phyloP scores from a whole-genome alignment of 2,329 filamentous ascomycete genomes.

The Penicillium paneum region DNA sequence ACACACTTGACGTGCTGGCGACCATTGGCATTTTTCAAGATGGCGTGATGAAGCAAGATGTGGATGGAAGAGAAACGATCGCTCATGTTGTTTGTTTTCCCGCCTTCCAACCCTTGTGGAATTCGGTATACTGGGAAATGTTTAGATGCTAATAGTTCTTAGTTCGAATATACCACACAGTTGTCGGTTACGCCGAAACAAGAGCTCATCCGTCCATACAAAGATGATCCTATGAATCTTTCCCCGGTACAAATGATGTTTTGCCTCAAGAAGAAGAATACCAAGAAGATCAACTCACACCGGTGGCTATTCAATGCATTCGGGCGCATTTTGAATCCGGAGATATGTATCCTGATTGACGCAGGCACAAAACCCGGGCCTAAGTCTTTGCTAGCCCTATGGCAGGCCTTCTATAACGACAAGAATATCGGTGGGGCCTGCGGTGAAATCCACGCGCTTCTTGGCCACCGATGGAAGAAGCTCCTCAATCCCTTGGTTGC shows the following conservation, averaged over 20 bases:
- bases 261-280: constrained; percentile 96
- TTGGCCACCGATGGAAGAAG: constrained; percentile 82
- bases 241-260: constrained; percentile 98
- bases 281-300: constrained; percentile 98
- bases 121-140: not conserved
- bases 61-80: constrained; percentile 89
- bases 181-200: constrained; percentile 90
- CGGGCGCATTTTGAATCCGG: constrained; percentile 88
- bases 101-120: not conserved
- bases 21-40: constrained; percentile 94
- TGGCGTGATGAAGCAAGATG: constrained; percentile 94
- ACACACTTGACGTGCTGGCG: constrained; percentile 82
- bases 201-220: constrained; percentile 83
- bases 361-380: constrained; percentile 91
- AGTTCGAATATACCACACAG: constrained; percentile 96
- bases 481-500: constrained; percentile 89
- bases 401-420: constrained; percentile 98
- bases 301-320: constrained; percentile 97
- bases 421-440: constrained; percentile 94
- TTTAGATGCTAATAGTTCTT: constrained; percentile 12
- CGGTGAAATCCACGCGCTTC: constrained; percentile 95
- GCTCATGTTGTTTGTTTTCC: constrained; percentile 66
- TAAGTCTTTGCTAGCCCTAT: constrained; percentile 82
- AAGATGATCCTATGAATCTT: constrained; percentile 74
- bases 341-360: constrained; percentile 89